A percentile compares a stretch with the other conserved stretches of the same genome.
These are phyloP conservation scores for Lathyrus aphaca DNA, from an alignment of 306 rosid genomes.

Conservation along the genomic window DNA sequence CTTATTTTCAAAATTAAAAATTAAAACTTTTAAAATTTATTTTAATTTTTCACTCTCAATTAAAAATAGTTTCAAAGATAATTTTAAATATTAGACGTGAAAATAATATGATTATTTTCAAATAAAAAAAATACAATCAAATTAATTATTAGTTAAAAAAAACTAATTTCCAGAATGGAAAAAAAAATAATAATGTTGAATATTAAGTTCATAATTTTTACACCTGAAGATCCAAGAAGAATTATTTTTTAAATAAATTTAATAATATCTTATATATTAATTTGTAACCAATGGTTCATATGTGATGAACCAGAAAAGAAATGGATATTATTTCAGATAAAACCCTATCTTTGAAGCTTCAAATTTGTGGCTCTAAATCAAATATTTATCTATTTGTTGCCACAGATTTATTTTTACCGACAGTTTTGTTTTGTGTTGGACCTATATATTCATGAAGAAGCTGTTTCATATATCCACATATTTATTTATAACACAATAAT, in stretches of 20 bases:
- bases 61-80: too few species aligned
- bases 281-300: constrained; percentile 46
- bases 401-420: neutral
- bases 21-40: too few species aligned
- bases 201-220: neutral
- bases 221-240: neutral
- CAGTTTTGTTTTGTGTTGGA: constrained; percentile 3
- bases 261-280: constrained; percentile 26
- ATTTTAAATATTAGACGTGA: too few species aligned
- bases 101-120: too few species aligned
- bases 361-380: constrained; percentile 43
- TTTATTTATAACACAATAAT: neutral
- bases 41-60: too few species aligned
- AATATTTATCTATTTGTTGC: constrained; percentile 1
- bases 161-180: neutral
- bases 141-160: neutral
- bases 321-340: constrained; percentile 53
- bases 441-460: neutral
- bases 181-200: neutral
- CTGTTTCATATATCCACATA: neutral
- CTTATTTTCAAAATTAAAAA: too few species aligned
- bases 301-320: constrained; percentile 33
- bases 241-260: neutral
- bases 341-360: constrained; percentile 53
- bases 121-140: neutral